phyloP scores from a whole-genome alignment of 2,329 filamentous ascomycete species.

The Balansia obtecta region DNA sequence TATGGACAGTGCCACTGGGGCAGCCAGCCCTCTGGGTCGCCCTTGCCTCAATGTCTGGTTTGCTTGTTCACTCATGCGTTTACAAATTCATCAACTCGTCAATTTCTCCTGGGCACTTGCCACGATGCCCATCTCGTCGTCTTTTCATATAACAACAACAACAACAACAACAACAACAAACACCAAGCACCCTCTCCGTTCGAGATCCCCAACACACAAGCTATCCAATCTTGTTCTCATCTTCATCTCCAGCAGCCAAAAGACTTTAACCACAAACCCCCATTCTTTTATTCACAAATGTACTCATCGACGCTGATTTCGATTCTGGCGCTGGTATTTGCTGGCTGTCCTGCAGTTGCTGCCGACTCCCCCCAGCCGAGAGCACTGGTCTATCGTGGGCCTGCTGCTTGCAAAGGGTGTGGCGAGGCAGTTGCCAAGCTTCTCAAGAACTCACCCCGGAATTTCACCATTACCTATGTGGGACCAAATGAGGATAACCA shows the following conservation, averaged over 20 bases:
- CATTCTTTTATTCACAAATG: too few relatives aligned
- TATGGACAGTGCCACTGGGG: not conserved
- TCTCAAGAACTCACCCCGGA: constrained; percentile 10
- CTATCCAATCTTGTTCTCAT: too few relatives aligned
- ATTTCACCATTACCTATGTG: constrained; percentile 11
- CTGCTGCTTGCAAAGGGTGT: constrained; percentile 9
- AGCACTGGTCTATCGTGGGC: constrained; percentile 13
- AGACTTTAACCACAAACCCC: too few relatives aligned
- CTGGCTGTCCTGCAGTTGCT: not conserved
- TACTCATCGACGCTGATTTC: not conserved
- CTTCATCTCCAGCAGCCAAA: not conserved
- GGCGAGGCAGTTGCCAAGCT: constrained; percentile 10
- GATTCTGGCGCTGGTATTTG: not conserved
- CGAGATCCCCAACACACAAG: not conserved
- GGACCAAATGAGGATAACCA: constrained; percentile 10
- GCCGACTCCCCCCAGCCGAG: not conserved
- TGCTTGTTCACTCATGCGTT: too few relatives aligned
- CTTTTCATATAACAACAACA: too few relatives aligned
- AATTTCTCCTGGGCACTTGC: too few relatives aligned
- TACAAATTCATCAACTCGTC: too few relatives aligned
- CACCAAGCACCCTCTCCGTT: not conserved
- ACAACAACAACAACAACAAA: too few relatives aligned
- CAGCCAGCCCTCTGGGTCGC: not conserved
- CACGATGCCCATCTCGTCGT: too few relatives aligned
- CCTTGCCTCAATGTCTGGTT: not conserved